Percentiles rank a stretch among this genome's conserved stretches.
These are phyloP conservation scores for Paraleonurus japonicus DNA, from an alignment of 257 asterid species.

Conservation along the genomic window DNA sequence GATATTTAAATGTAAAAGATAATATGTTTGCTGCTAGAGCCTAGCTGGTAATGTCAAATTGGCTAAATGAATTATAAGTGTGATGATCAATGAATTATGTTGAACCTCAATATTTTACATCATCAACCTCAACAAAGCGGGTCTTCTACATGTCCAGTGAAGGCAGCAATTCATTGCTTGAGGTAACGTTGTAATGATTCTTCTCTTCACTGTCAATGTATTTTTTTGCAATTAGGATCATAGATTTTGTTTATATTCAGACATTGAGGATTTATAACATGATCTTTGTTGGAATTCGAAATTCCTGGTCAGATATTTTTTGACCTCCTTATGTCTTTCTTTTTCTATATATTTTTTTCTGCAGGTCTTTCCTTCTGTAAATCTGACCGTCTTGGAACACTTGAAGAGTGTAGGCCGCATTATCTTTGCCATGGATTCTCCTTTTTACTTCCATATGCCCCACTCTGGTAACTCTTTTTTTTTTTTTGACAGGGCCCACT, in stretches of 20 bases:
- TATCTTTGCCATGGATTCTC: slow-evolving; percentile 89
- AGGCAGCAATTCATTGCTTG: slow-evolving; percentile 88
- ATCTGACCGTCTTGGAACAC: slow-evolving; percentile 71
- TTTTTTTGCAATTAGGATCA: not conserved
- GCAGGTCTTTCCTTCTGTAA: slow-evolving; percentile 85
- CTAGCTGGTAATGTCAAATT: too few relatives aligned
- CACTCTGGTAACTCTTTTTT: too few relatives aligned
- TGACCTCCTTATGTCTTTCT: not conserved
- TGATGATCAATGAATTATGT: too few relatives aligned
- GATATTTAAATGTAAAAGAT: too few relatives aligned
- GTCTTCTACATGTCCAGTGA: slow-evolving; percentile 97
- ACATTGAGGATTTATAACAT: not conserved
- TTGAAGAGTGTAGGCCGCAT: slow-evolving; percentile 74
- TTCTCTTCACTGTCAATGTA: slow-evolving; percentile 4
- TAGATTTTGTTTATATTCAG: not conserved
- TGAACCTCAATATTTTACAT: too few relatives aligned
- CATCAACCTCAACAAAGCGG: slow-evolving; percentile 42
- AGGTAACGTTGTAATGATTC: slow-evolving; percentile 45
- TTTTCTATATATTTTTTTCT: slow-evolving; percentile 18
- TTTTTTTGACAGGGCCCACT: too few relatives aligned
- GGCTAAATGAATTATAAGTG: too few relatives aligned
- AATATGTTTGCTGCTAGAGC: too few relatives aligned
- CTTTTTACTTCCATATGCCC: slow-evolving; percentile 95
- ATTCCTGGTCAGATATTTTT: slow-evolving; percentile 3
- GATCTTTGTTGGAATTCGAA: slow-evolving; percentile 3